Conservation (phyloP, 2,329 filamentous ascomycete genomes). For the Fusarium austroafricanum region DNA sequence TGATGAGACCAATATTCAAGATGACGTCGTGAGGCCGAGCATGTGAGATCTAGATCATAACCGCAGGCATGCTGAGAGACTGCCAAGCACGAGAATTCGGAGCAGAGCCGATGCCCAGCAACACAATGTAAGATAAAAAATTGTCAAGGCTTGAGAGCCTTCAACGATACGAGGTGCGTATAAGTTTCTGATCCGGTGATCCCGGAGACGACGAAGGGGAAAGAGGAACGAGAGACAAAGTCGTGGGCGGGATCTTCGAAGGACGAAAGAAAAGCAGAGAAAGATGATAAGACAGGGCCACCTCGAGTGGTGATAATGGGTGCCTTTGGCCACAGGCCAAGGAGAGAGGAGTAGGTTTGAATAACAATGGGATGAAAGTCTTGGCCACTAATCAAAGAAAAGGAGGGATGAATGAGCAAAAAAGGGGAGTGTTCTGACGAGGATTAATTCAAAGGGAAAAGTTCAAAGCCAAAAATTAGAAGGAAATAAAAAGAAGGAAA, state of each 20-base stretch:
- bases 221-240: conserved; percentile 37
- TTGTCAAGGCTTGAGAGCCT: conserved; percentile 18
- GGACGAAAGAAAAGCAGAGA: conserved; percentile 11
- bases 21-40: conserved; percentile 40
- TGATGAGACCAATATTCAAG: conserved; percentile 30
- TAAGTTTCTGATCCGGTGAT: conserved; percentile 30
- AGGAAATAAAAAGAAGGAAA: conserved; percentile 26
- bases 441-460: conserved; percentile 16
- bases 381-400: conserved; percentile 23
- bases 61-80: conserved; percentile 39
- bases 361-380: conserved; percentile 5
- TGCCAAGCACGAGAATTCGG: conserved; percentile 34
- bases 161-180: conserved; percentile 30
- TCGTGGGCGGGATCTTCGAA: conserved; percentile 2
- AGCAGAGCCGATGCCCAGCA: conserved; percentile 29
- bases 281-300: conserved; percentile 7
- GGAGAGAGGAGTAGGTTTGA: conserved; percentile 3
- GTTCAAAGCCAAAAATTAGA: not conserved
- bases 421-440: conserved; percentile 1
- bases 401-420: not conserved
- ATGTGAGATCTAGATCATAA: conserved; percentile 41
- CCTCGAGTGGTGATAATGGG: conserved; percentile 33
- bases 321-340: conserved; percentile 6
- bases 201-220: conserved; percentile 22
- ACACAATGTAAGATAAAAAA: conserved; percentile 13